Base-by-base conservation (phyloP, 75 land plant genomes). In the Azolla pinnata region DNA sequence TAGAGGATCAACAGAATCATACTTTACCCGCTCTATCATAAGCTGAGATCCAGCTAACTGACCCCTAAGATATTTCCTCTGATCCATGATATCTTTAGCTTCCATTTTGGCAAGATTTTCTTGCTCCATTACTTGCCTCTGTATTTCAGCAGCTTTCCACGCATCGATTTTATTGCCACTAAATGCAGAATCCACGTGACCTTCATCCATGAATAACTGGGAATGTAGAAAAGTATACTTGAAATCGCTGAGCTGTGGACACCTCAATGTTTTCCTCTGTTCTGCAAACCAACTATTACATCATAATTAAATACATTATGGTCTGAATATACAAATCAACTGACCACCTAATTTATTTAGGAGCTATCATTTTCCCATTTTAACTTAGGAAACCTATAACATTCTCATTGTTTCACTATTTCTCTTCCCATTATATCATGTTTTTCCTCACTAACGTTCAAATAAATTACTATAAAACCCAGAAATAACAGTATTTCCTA, bases 171-270 rank as follows among this genome's bases (percentile, higher is more conserved):
- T 29, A 19, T 52, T 26, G 24, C 24, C 2, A 2, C 14, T 52
- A 5, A 35, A 35, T n/a, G n/a, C n/a, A 4, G 49, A 46, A 52
- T 26, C 1, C 24, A 2, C 3, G 4, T 52, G 4, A 25, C 29
- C 54, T 25, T 52, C 29, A 27, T 52, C 54, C 29, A 52, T 14
- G 27, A 52, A 52, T 2, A 52, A 52, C 2, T 24, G 54, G 27
- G 54, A 52, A 52, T 52, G 54, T 7, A 52, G 25, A 52, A 52
- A 52, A 2, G 54, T 52, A 29, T 52, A 29, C 54, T 52, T 52
- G 29, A 25, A 52, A 24, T 52, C 54, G 27, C 54, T 52, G 12
- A 29, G 54, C 54, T 52, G 54, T 25, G 27, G 54, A 24, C 9
- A 2, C 12, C 14, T 2, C 2, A 3, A 24, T 1, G 5, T 1